Conservation (phyloP, 140 eudicot species). For the Cichorium intybus region DNA sequence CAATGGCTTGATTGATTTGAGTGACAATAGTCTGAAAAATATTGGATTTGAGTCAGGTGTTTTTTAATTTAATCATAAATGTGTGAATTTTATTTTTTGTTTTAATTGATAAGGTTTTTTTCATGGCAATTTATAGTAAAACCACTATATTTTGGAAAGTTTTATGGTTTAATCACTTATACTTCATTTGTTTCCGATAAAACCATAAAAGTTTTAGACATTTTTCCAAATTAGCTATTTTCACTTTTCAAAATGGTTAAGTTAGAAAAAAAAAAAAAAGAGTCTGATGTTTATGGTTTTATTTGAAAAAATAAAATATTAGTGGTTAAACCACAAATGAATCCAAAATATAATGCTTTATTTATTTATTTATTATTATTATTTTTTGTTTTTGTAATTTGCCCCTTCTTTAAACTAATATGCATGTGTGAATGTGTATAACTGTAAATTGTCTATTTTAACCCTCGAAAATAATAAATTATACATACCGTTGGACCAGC, state of each 20-base stretch:
- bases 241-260: neutral
- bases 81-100: neutral
- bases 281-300: too few relatives aligned
- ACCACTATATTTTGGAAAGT: neutral
- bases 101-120: too few relatives aligned
- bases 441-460: neutral
- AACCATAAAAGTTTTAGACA: neutral
- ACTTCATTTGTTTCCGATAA: neutral
- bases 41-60: too few relatives aligned
- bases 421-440: neutral
- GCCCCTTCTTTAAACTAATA: neutral
- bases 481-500: constrained; percentile 95
- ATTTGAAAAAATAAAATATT: too few relatives aligned
- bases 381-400: neutral
- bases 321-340: too few relatives aligned
- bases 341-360: too few relatives aligned
- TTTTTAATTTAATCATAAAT: too few relatives aligned
- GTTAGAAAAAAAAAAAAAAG: too few relatives aligned
- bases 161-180: neutral
- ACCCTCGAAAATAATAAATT: neutral
- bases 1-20: constrained; percentile 83
- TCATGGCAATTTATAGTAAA: too few relatives aligned
- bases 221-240: neutral
- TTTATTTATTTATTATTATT: too few relatives aligned
- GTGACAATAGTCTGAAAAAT: constrained; percentile 55